These are phyloP conservation scores for Colletotrichum siamense DNA, from an alignment of 2,329 filamentous ascomycete species.

Conservation along the genomic window DNA sequence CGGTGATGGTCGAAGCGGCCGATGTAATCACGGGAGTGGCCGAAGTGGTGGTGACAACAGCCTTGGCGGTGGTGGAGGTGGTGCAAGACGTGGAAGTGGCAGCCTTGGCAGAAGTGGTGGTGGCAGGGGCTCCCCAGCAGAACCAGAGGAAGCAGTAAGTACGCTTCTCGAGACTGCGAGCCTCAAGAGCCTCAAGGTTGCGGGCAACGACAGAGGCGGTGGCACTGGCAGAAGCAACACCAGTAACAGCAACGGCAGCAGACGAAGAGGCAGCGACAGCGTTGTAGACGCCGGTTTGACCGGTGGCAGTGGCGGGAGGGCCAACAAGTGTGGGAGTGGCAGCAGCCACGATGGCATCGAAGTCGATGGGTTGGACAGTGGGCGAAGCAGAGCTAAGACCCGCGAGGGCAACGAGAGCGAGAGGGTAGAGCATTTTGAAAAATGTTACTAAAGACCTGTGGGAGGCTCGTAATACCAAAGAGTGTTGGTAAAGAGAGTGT, in stretches of 20 bases:
- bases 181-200: not conserved
- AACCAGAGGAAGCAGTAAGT: not conserved
- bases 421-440: not conserved
- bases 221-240: slow-evolving; percentile 6
- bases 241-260: not conserved
- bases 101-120: not conserved
- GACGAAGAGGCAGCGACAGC: not conserved
- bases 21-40: not conserved
- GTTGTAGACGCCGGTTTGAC: slow-evolving; percentile 6
- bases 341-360: not conserved
- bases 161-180: not conserved
- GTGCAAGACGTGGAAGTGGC: not conserved
- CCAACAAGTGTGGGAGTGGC: not conserved
- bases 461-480: not conserved
- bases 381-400: slow-evolving; percentile 6
- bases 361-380: not conserved
- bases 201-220: not conserved
- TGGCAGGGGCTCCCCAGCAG: not conserved
- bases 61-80: not conserved
- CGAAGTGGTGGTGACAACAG: not conserved
- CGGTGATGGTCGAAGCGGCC: not conserved
- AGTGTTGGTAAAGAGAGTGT: not conserved
- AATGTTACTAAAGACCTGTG: not conserved
- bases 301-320: not conserved
- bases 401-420: slow-evolving; percentile 9